Conservation (phyloP, 768 basidiomycete species). For the Pilatotrama ljubarskyi region DNA sequence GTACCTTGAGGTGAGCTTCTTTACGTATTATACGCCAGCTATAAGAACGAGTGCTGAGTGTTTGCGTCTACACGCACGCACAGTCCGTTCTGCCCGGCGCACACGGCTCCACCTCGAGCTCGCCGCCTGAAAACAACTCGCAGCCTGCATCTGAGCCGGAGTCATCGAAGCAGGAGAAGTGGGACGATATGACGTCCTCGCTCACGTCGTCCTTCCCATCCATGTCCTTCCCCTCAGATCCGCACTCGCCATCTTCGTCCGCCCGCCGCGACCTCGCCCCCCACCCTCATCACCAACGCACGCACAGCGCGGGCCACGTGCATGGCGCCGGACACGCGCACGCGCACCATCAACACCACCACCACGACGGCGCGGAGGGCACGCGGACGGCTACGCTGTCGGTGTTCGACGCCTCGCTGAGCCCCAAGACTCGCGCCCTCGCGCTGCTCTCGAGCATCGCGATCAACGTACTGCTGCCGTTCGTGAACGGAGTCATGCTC, state of each 20-base stretch:
- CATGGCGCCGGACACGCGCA: conserved; percentile 26
- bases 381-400: conserved; percentile 51
- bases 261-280: conserved; percentile 23
- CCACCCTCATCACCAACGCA: conserved; percentile 21
- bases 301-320: conserved; percentile 20
- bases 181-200: conserved; percentile 63
- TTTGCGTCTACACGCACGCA: not conserved
- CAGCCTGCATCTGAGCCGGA: conserved; percentile 29
- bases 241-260: conserved; percentile 50
- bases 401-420: conserved; percentile 68
- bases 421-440: conserved; percentile 63
- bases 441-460: conserved; percentile 74
- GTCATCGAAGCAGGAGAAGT: conserved; percentile 48
- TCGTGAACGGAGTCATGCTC: conserved; percentile 93
- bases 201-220: conserved; percentile 71
- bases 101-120: conserved; percentile 8
- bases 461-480: conserved; percentile 84
- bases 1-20: conserved; percentile 33
- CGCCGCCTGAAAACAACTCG: conserved; percentile 14
- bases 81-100: conserved; percentile 19
- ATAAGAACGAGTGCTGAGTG: not conserved
- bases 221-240: conserved; percentile 68
- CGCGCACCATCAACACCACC: conserved; percentile 11
- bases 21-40: not conserved
- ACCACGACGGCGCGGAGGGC: conserved; percentile 2